A percentile compares a stretch with the other conserved stretches of the same genome.
These are phyloP conservation scores for Phlebopus sp. DNA, from an alignment of 1,284 basidiomycete species.

Conservation along the genomic window DNA sequence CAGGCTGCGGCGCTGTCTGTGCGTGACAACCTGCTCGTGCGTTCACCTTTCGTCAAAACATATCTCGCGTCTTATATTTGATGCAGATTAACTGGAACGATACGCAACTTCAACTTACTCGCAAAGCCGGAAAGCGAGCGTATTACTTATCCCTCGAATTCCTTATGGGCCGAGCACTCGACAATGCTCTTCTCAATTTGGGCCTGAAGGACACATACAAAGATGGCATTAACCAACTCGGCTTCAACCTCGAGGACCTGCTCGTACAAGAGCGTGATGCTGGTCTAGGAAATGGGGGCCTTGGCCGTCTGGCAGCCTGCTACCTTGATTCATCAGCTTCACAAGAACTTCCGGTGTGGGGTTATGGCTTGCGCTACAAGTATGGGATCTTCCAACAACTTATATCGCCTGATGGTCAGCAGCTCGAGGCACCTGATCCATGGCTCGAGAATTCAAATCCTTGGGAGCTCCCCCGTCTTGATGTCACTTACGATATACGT, in stretches of 20 bases:
- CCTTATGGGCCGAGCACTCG: slow-evolving; percentile 85
- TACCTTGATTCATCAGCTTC: slow-evolving; percentile 86
- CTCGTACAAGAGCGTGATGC: slow-evolving; percentile 88
- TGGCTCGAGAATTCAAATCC: slow-evolving; percentile 88
- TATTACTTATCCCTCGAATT: slow-evolving; percentile 93
- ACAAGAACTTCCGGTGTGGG: slow-evolving; percentile 83
- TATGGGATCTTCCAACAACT: slow-evolving; percentile 96
- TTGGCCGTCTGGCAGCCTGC: slow-evolving; percentile 91
- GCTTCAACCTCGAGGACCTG: slow-evolving; percentile 84
- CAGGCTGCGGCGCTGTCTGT: slow-evolving; percentile 79
- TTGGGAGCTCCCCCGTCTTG: slow-evolving; percentile 86
- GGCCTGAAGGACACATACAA: slow-evolving; percentile 75
- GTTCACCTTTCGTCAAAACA: slow-evolving; percentile 17
- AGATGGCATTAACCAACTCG: slow-evolving; percentile 69
- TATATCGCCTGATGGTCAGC: slow-evolving; percentile 78
- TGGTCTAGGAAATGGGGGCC: slow-evolving; percentile 84
- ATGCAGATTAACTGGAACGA: slow-evolving; percentile 75
- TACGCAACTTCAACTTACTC: slow-evolving; percentile 67
- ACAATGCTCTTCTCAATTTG: slow-evolving; percentile 87
- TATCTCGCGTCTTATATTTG: slow-evolving; percentile 5
- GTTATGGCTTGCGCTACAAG: slow-evolving; percentile 85
- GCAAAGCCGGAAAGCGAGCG: slow-evolving; percentile 75
- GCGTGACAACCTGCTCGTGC: slow-evolving; percentile 79
- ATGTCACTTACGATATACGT: slow-evolving; percentile 77
- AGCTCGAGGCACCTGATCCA: slow-evolving; percentile 90